A percentile compares a stretch with the other conserved stretches of the same genome.
phyloP scores from a whole-genome alignment of 768 basidiomycete species.

The Tricholoma hemisulphureum region DNA sequence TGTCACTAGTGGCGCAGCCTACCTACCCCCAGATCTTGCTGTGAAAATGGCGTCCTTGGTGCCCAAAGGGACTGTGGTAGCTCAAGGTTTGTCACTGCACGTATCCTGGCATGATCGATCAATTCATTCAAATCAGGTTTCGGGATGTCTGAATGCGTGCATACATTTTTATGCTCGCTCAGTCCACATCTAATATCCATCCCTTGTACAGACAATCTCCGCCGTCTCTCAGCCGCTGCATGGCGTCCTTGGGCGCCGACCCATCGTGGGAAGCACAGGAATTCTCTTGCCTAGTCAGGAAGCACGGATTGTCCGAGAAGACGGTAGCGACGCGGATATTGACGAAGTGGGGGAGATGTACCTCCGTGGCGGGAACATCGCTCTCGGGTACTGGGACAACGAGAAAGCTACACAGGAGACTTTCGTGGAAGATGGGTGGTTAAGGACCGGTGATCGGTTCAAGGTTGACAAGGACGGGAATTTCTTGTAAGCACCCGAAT shows the following conservation, averaged over 20 bases:
- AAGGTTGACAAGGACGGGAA: conserved; percentile 56
- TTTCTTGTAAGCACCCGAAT: conserved; percentile 53
- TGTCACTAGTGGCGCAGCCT: conserved; percentile 59
- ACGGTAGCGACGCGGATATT: conserved; percentile 49
- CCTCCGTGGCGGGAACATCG: conserved; percentile 52
- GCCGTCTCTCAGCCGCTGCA: conserved; percentile 43
- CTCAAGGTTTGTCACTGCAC: conserved; percentile 42
- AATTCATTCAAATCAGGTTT: conserved; percentile 45
- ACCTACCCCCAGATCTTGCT: conserved; percentile 58
- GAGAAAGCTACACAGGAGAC: conserved; percentile 63
- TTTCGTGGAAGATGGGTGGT: conserved; percentile 65
- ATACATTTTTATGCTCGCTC: conserved; percentile 20
- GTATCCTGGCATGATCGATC: not conserved
- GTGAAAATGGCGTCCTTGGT: conserved; percentile 38
- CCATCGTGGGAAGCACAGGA: conserved; percentile 49
- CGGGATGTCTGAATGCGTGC: conserved; percentile 67
- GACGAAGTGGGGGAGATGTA: conserved; percentile 51
- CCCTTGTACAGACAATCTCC: conserved; percentile 51
- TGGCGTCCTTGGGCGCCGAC: conserved; percentile 42
- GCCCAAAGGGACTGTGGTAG: conserved; percentile 31
- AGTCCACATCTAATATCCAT: not conserved
- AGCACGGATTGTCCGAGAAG: conserved; percentile 58
- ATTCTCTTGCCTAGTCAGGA: conserved; percentile 64
- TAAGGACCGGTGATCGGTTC: conserved; percentile 73
- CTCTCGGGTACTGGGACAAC: conserved; percentile 73